These are phyloP conservation scores for Aureobasidium lini DNA, from an alignment of 2,329 filamentous ascomycete species.

Conservation along the genomic window DNA sequence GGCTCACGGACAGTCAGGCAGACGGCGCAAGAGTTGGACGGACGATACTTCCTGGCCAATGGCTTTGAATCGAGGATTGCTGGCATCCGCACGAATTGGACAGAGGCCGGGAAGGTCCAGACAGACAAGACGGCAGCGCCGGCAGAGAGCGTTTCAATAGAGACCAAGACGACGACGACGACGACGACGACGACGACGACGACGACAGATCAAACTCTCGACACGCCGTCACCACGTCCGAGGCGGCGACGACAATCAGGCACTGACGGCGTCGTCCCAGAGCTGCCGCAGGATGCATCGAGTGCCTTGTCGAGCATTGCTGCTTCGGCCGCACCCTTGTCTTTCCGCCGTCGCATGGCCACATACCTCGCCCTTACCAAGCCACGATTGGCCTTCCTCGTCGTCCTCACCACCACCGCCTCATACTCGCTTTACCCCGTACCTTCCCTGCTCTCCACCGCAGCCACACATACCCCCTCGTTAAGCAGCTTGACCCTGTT, in stretches of 20 bases:
- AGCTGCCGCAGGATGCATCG: conserved; percentile 53
- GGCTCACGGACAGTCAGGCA: conserved; percentile 12
- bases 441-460: conserved; percentile 70
- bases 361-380: conserved; percentile 90
- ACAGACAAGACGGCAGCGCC: not conserved
- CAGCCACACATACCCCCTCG: conserved; percentile 62
- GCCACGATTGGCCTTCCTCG: conserved; percentile 82
- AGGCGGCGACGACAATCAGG: conserved; percentile 26
- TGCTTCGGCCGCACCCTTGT: conserved; percentile 47
- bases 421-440: conserved; percentile 91
- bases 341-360: conserved; percentile 60
- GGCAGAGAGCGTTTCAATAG: not conserved
- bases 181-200: not conserved
- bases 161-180: not conserved
- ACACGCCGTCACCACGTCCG: conserved; percentile 25
- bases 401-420: conserved; percentile 83
- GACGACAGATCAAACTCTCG: not conserved
- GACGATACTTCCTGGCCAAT: conserved; percentile 30
- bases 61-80: conserved; percentile 18
- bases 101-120: not conserved
- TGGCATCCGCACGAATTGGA: conserved; percentile 7
- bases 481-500: conserved; percentile 84
- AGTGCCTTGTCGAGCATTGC: conserved; percentile 52
- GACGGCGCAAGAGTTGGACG: conserved; percentile 21
- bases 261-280: conserved; percentile 13